Base-by-base conservation (phyloP, 352 stramenopile species). In the Globisporangium carolinianum region DNA sequence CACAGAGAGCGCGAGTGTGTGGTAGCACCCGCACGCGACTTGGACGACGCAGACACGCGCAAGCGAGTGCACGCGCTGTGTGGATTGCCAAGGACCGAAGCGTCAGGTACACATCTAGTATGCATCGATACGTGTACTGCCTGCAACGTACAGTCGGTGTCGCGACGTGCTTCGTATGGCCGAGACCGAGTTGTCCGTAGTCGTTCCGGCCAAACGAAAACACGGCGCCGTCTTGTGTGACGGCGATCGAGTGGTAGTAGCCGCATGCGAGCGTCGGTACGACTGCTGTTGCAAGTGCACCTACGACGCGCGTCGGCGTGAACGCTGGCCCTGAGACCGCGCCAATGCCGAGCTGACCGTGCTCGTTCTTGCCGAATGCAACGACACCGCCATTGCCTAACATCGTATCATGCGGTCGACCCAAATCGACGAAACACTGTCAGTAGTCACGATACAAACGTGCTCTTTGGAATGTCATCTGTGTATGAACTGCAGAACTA, bases 131-230 rank as follows among this genome's bases (percentile, higher is more conserved):
- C 24, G 11, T 15, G 14, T 42, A 24, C 12, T 5, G 17, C 15
- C 6, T 38, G 24, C 11, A 47, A 71, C 61, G 5, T 64, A 92
- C 83, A 53, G 67, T 86, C 49, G 85, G 82, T 12, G 54, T 65
- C 7, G 67, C 47, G 47, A 83, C 70, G 58, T 90, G 76, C 36
- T 73, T 67, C 57, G 86, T 88, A 68, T 97, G 86, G 11, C 92
- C 90, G 32, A 97, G 73, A 36, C 92, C 92, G 32, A 98, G 77
- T 58, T 98, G 91, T 2, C 92, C 92, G 54, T 96, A 98, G 72
- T 98, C 91, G 58, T 98, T 98, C 17, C 90, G 68, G 5, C 92
- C 92, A 62, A 97, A 97, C 5, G 83, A 85, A 57, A 81, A 95
- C 46, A 97, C 68, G 38, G 68, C 69, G 12, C 79, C 87, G 53